Percentiles rank a stretch among this genome's conserved stretches.
These are phyloP conservation scores for Incumbomyces delicatus DNA, from an alignment of 2,329 filamentous ascomycete genomes.

Conservation along the genomic window DNA sequence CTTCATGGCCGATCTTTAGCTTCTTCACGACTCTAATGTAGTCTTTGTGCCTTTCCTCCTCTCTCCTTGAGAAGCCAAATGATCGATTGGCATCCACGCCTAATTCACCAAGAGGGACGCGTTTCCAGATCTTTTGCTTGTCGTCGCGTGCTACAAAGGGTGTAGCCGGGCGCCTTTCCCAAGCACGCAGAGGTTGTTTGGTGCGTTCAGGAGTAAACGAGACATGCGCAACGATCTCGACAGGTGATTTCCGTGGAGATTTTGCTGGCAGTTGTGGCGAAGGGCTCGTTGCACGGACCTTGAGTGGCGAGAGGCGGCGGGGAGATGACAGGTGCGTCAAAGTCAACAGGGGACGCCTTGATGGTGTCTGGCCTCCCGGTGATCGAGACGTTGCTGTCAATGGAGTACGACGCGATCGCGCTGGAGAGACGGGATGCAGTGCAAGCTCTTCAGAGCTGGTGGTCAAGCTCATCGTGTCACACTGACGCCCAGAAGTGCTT, in stretches of 20 bases:
- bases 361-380: background rate
- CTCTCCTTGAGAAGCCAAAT: conserved; percentile 9
- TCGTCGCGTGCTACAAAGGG: conserved; percentile 31
- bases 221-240: background rate
- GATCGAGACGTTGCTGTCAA: background rate
- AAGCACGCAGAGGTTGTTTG: conserved; percentile 29
- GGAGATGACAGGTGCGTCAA: background rate
- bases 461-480: background rate
- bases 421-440: background rate
- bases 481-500: too few species aligned
- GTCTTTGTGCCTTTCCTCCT: conserved; percentile 7
- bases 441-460: background rate
- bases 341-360: background rate
- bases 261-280: background rate
- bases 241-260: background rate
- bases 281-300: background rate
- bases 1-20: conserved; percentile 9
- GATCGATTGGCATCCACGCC: conserved; percentile 6
- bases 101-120: conserved; percentile 22
- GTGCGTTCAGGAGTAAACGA: conserved; percentile 31
- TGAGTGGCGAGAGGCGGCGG: background rate
- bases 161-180: conserved; percentile 37
- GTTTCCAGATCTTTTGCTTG: conserved; percentile 38
- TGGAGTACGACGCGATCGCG: background rate
- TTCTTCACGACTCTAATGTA: conserved; percentile 15